Conservation (phyloP, 1,284 basidiomycete genomes). For the Ganoderma sp. region DNA sequence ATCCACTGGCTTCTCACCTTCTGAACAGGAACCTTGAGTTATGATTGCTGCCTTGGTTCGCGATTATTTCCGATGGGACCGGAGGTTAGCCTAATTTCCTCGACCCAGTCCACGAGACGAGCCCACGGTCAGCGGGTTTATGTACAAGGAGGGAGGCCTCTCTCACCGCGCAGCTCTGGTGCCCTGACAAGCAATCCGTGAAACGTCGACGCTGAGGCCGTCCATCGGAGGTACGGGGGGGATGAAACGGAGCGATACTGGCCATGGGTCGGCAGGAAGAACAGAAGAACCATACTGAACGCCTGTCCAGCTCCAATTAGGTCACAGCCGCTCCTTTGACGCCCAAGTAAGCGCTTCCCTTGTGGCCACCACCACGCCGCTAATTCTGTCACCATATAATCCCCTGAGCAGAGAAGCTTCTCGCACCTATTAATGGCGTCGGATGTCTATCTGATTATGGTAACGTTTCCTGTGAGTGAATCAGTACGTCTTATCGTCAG, state of each 20-base stretch:
- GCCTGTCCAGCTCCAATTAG: background rate
- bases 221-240: background rate
- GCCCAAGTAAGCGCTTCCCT: background rate
- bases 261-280: background rate
- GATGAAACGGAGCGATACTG: background rate
- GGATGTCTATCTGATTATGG: background rate
- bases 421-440: background rate
- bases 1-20: constrained; percentile 2
- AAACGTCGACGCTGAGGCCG: background rate
- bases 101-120: background rate
- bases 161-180: background rate
- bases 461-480: background rate
- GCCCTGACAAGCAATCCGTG: background rate
- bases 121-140: constrained; percentile 3
- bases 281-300: constrained; percentile 3
- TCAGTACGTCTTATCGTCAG: background rate
- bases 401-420: background rate
- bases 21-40: background rate
- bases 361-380: background rate
- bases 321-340: background rate
- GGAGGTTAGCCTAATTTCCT: constrained; percentile 10
- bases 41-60: constrained; percentile 6
- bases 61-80: constrained; percentile 5
- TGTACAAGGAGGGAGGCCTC: background rate
- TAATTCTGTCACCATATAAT: background rate